These are phyloP conservation scores for Coprinellus micaceus DNA, from an alignment of 768 basidiomycete species.

Conservation along the genomic window DNA sequence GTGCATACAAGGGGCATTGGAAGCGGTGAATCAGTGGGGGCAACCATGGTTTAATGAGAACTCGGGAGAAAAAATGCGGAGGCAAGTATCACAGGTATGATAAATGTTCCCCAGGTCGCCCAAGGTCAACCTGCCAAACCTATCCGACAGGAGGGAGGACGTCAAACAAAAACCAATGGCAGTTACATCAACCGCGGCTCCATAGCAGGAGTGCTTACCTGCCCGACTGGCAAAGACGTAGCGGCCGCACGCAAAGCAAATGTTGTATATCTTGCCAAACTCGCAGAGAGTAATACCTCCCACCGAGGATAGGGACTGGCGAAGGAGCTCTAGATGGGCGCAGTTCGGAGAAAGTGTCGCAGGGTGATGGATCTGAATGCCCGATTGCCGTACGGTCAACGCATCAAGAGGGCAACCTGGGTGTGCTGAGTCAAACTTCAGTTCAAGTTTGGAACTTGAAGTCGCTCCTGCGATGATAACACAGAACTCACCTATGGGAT, in stretches of 20 bases:
- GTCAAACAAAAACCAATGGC: background rate
- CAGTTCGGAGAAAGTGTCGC: too few relatives aligned
- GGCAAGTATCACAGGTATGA: background rate
- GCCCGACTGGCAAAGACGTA: background rate
- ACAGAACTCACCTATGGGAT: too few relatives aligned
- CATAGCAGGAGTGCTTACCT: background rate
- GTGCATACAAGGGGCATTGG: background rate
- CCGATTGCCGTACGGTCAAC: too few relatives aligned
- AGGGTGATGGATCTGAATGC: too few relatives aligned
- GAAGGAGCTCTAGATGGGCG: too few relatives aligned
- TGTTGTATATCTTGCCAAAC: background rate
- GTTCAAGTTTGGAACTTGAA: too few relatives aligned
- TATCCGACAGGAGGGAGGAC: background rate
- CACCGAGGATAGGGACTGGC: too few relatives aligned
- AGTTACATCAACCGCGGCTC: background rate
- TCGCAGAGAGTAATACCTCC: background rate
- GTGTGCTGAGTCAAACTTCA: too few relatives aligned
- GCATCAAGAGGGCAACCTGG: too few relatives aligned
- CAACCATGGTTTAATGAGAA: too few relatives aligned
- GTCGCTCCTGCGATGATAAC: too few relatives aligned
- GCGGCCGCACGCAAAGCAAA: background rate
- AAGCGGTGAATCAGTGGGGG: background rate
- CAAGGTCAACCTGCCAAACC: background rate
- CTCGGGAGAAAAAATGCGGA: background rate
- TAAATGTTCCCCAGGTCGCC: background rate